Percentiles rank a stretch among this genome's conserved stretches.
Conservation (phyloP, 1,139 yeast genomes). For the Saccharomycopsis hybrid region DNA sequence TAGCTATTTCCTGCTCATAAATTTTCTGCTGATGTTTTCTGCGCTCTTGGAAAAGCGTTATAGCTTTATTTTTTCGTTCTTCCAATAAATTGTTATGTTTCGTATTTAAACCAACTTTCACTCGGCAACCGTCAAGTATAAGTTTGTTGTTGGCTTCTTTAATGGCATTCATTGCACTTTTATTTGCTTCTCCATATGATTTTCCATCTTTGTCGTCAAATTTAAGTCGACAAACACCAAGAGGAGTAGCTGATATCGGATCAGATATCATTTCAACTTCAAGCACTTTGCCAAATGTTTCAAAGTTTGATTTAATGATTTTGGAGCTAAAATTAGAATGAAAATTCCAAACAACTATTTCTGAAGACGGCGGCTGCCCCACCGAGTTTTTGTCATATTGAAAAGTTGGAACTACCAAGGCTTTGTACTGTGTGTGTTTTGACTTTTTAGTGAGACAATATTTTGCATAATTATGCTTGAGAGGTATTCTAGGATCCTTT, state of each 20-base stretch:
- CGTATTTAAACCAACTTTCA: constrained; percentile 30
- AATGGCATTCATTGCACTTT: constrained; percentile 38
- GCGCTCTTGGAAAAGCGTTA: constrained; percentile 25
- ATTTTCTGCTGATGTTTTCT: constrained; percentile 21
- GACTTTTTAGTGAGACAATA: constrained; percentile 17
- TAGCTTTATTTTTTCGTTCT: constrained; percentile 25
- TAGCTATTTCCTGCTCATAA: constrained; percentile 22
- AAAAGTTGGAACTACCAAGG: constrained; percentile 48
- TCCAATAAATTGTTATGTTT: constrained; percentile 25
- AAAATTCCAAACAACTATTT: constrained; percentile 64
- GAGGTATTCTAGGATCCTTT: constrained; percentile 36
- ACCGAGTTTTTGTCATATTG: constrained; percentile 63
- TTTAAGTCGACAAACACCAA: constrained; percentile 64
- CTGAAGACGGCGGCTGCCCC: constrained; percentile 70
- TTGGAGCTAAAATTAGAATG: constrained; percentile 41
- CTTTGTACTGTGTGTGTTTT: constrained; percentile 29
- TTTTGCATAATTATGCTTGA: constrained; percentile 23
- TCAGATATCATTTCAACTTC: constrained; percentile 60
- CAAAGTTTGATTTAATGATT: constrained; percentile 47
- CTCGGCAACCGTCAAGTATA: constrained; percentile 30
- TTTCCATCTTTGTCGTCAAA: constrained; percentile 52
- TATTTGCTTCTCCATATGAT: constrained; percentile 37
- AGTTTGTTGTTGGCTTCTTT: constrained; percentile 29
- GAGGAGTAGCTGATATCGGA: constrained; percentile 71
- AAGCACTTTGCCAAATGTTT: constrained; percentile 52